These are phyloP conservation scores for Phytophthora pistaciae DNA, from an alignment of 352 stramenopile species.

Conservation along the genomic window DNA sequence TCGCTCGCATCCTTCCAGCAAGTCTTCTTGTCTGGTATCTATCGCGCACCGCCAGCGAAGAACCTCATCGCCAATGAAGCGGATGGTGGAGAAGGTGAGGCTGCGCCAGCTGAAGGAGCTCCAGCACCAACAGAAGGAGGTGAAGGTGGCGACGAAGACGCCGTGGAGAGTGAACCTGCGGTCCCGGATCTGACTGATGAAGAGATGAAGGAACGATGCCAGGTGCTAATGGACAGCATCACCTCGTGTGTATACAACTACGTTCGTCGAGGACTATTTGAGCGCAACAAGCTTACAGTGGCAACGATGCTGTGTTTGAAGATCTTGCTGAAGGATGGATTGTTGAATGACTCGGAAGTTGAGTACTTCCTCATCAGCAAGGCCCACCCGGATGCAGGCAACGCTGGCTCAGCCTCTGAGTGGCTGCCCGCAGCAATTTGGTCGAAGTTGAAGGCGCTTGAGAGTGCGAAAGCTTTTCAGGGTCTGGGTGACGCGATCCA, in stretches of 20 bases:
- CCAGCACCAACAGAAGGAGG: constrained; percentile 19
- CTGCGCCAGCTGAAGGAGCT: constrained; percentile 22
- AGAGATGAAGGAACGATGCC: constrained; percentile 86
- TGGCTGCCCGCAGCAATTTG: constrained; percentile 93
- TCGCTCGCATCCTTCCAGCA: constrained; percentile 96
- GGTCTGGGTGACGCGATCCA: constrained; percentile 96
- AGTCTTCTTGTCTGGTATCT: constrained; percentile 96
- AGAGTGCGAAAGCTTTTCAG: constrained; percentile 90
- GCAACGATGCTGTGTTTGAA: constrained; percentile 95
- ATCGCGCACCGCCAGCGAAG: constrained; percentile 80
- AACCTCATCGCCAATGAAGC: constrained; percentile 23
- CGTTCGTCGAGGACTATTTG: constrained; percentile 94
- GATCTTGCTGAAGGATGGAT: constrained; percentile 92
- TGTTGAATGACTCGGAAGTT: constrained; percentile 89
- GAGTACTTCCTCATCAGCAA: constrained; percentile 93
- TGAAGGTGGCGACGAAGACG: constrained; percentile 35
- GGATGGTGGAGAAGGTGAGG: constrained; percentile 52
- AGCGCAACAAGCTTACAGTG: constrained; percentile 96
- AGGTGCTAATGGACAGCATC: constrained; percentile 93
- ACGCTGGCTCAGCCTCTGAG: constrained; percentile 93
- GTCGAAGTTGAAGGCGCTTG: constrained; percentile 94
- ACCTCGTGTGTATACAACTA: constrained; percentile 97
- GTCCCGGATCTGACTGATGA: constrained; percentile 88
- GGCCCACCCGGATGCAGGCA: constrained; percentile 88
- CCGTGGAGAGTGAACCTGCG: constrained; percentile 25